Percentiles rank a stretch among this genome's conserved stretches.
Evolutionary conservation across 129 eudicot species (phyloP).

Genomic region (Artemisia tridentata): DNA sequence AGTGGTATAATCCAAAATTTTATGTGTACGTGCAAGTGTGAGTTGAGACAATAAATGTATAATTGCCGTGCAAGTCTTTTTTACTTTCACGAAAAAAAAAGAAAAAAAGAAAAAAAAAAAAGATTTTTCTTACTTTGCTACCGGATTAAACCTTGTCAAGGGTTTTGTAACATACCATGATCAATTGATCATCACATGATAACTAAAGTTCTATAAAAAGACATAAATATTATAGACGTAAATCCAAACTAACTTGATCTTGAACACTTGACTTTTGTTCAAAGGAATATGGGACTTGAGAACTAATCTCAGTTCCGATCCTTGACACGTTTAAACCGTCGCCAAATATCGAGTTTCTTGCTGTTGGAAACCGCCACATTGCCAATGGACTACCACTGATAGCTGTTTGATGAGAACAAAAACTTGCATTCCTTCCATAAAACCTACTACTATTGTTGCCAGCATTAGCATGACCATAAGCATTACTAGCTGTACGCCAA

Average conservation of each 20-base stretch:
- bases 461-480: slow-evolving; percentile 2
- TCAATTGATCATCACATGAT: slow-evolving; percentile 16
- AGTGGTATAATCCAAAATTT: no score
- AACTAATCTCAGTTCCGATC: slow-evolving; percentile 18
- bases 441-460: slow-evolving; percentile 22
- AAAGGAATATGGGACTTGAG: slow-evolving; percentile 41
- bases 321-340: slow-evolving; percentile 15
- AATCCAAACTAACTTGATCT: slow-evolving; percentile 91
- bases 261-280: slow-evolving; percentile 45
- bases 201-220: not conserved
- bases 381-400: slow-evolving; percentile 62
- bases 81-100: no score
- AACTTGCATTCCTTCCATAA: slow-evolving; percentile 27
- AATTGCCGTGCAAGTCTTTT: no score
- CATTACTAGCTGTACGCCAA: slow-evolving; percentile 3
- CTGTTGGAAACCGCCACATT: slow-evolving; percentile 47
- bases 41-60: no score
- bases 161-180: not conserved
- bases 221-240: slow-evolving; percentile 46
- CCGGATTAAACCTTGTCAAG: not conserved
- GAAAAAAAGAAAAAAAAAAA: no score
- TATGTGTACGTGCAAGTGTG: no score
- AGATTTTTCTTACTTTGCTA: not conserved
- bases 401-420: slow-evolving; percentile 30
- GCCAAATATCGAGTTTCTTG: slow-evolving; percentile 16